Evolutionary conservation across 345 rosid species (phyloP).

Genomic region (Anastatica hierochuntica): DNA sequence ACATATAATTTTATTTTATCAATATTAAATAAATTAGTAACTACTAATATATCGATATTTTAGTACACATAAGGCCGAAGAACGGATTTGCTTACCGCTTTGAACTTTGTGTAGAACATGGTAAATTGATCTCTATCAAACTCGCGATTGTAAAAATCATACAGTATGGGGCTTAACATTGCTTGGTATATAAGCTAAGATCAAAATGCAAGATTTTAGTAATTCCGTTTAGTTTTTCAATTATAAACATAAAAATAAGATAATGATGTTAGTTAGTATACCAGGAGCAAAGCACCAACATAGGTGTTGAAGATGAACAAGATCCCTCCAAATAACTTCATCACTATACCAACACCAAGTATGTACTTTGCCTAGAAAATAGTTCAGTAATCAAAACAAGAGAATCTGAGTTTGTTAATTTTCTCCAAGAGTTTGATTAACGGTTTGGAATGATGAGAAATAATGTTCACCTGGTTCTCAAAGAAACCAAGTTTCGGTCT

Average conservation of each 20-base stretch:
- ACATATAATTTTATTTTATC: no score
- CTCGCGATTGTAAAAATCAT: constrained; percentile 12
- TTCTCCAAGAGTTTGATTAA: background rate
- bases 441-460: background rate
- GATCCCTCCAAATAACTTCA: constrained; percentile 13
- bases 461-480: constrained; percentile 1
- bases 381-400: no score
- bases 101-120: constrained; percentile 5
- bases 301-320: constrained; percentile 13
- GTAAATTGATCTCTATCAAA: constrained; percentile 9
- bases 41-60: no score
- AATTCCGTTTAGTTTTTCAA: background rate
- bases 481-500: constrained; percentile 15
- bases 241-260: background rate
- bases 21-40: no score
- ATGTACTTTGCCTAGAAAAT: constrained; percentile 14
- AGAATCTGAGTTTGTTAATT: no score
- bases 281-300: constrained; percentile 16
- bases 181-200: constrained; percentile 21
- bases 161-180: background rate
- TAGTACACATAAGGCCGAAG: no score
- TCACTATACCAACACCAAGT: constrained; percentile 11
- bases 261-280: background rate
- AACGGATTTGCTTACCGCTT: background rate
- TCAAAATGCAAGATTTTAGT: background rate